These are phyloP conservation scores for Quercus cerris DNA, from an alignment of 306 rosid genomes.

Conservation along the genomic window DNA sequence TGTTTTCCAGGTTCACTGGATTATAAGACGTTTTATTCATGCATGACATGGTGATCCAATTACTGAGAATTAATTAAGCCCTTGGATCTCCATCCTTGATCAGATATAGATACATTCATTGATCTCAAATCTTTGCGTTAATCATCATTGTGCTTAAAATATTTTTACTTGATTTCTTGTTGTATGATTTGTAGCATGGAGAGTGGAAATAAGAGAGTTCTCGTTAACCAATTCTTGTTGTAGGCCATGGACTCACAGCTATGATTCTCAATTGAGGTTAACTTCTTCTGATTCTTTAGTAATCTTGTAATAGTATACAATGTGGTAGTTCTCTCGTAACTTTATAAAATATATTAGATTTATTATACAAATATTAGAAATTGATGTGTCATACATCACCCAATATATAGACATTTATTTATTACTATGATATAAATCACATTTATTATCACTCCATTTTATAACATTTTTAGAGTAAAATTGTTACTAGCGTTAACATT, in stretches of 20 bases:
- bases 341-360: no score
- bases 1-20: constrained; percentile 63
- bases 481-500: no score
- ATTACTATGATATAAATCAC: no score
- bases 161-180: background rate
- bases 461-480: no score
- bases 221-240: background rate
- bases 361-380: no score
- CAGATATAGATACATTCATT: background rate
- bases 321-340: no score
- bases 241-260: background rate
- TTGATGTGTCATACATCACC: no score
- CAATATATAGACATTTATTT: no score
- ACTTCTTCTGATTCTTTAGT: background rate
- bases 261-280: background rate
- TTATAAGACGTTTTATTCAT: constrained; percentile 42
- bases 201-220: background rate
- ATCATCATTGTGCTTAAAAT: background rate
- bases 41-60: constrained; percentile 16
- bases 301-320: no score
- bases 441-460: no score
- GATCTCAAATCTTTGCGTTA: background rate
- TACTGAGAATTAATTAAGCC: background rate
- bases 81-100: background rate
- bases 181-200: background rate